Conservation (phyloP, 371 early-diverging fungal genomes). For the Entomophthora muscae region DNA sequence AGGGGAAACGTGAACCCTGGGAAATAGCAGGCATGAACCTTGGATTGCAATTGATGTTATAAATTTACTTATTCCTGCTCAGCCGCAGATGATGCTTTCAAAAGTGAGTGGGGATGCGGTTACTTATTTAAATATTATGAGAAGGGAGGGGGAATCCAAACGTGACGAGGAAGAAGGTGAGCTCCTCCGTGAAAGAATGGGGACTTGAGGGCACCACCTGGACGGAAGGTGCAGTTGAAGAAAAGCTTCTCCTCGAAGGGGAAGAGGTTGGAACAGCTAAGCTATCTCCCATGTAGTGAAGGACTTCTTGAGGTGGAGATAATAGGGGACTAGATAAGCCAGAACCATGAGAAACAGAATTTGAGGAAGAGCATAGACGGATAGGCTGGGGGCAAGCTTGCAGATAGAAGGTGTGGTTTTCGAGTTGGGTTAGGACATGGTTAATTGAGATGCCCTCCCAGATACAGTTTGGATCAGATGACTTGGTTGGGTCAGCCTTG, state of each 20-base stretch:
- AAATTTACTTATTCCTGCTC: too few species aligned
- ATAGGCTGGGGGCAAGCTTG: not conserved
- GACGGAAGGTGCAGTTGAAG: not conserved
- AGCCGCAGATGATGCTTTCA: too few species aligned
- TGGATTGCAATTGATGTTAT: too few species aligned
- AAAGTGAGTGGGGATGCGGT: too few species aligned
- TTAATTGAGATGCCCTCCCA: not conserved
- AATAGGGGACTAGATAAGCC: not conserved
- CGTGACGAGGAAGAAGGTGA: not conserved
- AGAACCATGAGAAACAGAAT: not conserved
- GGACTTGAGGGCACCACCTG: not conserved
- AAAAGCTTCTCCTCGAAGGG: not conserved
- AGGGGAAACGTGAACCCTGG: too few species aligned
- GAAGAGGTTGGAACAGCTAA: not conserved
- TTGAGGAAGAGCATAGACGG: not conserved
- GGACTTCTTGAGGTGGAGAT: not conserved
- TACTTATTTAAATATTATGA: too few species aligned
- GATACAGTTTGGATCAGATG: not conserved
- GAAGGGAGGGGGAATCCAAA: not conserved
- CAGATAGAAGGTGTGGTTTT: not conserved
- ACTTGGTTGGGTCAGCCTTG: not conserved
- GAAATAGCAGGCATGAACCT: too few species aligned
- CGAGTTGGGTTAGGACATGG: not conserved
- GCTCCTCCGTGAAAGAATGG: not conserved
- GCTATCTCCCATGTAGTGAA: not conserved